Evolutionary conservation across 164 flowering plant genomes (phyloP).

Genomic region (Vitis riparia): DNA sequence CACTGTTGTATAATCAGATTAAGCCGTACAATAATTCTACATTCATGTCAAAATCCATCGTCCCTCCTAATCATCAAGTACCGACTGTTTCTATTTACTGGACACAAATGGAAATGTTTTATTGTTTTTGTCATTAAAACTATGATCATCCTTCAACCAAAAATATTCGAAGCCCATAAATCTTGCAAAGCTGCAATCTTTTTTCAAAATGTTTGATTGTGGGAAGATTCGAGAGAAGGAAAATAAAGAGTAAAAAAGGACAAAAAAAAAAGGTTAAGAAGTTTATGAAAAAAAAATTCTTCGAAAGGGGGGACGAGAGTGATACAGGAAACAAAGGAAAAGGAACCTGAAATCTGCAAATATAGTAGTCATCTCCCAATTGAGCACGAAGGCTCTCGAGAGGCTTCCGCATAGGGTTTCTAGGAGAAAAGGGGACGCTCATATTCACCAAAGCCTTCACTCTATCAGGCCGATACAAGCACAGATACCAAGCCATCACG

Average conservation of each 20-base stretch:
- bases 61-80: too few relatives aligned
- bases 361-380: slow-evolving; percentile 72
- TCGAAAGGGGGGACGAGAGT: too few relatives aligned
- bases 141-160: too few relatives aligned
- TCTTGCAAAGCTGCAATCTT: not conserved
- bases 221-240: too few relatives aligned
- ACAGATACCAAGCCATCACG: slow-evolving; percentile 57
- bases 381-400: slow-evolving; percentile 27
- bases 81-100: too few relatives aligned
- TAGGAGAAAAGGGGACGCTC: slow-evolving; percentile 52
- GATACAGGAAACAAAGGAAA: not conserved
- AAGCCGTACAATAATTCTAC: too few relatives aligned
- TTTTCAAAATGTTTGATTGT: not conserved
- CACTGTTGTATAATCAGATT: too few relatives aligned
- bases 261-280: not conserved
- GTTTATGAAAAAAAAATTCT: too few relatives aligned
- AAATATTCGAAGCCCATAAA: not conserved
- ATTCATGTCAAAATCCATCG: too few relatives aligned
- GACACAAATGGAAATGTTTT: too few relatives aligned
- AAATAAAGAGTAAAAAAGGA: not conserved
- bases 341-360: slow-evolving; percentile 75
- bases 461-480: slow-evolving; percentile 67
- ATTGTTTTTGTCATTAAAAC: too few relatives aligned
- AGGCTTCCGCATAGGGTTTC: slow-evolving; percentile 49
- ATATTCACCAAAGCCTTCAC: slow-evolving; percentile 78